Evolutionary conservation across 2,329 filamentous ascomycete genomes (phyloP).

Genomic region (Colletotrichum higginsianum): DNA sequence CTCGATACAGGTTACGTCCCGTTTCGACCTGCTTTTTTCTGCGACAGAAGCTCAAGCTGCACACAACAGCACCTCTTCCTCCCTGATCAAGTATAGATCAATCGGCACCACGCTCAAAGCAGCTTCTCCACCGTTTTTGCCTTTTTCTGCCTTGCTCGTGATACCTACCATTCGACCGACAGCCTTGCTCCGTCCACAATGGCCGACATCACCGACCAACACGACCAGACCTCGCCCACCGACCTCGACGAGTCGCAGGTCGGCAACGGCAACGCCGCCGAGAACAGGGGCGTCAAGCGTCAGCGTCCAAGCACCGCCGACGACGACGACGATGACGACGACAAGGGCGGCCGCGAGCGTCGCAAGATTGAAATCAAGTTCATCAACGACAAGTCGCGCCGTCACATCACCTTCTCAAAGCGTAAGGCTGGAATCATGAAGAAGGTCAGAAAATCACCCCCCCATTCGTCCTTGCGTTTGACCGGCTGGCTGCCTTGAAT

Average conservation of each 20-base stretch:
- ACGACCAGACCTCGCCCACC: constrained; percentile 81
- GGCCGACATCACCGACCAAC: constrained; percentile 85
- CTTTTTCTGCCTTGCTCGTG: constrained; percentile 65
- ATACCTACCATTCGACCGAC: constrained; percentile 45
- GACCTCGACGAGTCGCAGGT: constrained; percentile 81
- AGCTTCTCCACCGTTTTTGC: constrained; percentile 74
- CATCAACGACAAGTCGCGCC: constrained; percentile 99
- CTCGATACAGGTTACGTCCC: constrained; percentile 60
- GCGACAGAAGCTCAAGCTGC: constrained; percentile 62
- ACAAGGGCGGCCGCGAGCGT: constrained; percentile 97
- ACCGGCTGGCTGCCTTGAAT: neutral
- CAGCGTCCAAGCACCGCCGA: constrained; percentile 86
- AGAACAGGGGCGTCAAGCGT: constrained; percentile 91
- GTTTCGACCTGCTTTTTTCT: constrained; percentile 68
- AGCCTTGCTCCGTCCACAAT: constrained; percentile 60
- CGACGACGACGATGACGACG: constrained; percentile 97
- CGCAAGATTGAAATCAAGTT: constrained; percentile 99
- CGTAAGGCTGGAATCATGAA: constrained; percentile 99
- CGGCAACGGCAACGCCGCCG: constrained; percentile 74
- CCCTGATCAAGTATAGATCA: constrained; percentile 77
- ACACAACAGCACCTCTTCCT: constrained; percentile 60
- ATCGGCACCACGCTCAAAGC: constrained; percentile 76
- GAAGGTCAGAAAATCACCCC: constrained; percentile 75
- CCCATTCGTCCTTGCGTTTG: neutral
- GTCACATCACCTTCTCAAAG: constrained; percentile 99